Evolutionary conservation across 495 filamentous ascomycete species (phyloP), one percentile per base, ranked within the genome.

Genomic region (Mytilinidion resinicola): DNA sequence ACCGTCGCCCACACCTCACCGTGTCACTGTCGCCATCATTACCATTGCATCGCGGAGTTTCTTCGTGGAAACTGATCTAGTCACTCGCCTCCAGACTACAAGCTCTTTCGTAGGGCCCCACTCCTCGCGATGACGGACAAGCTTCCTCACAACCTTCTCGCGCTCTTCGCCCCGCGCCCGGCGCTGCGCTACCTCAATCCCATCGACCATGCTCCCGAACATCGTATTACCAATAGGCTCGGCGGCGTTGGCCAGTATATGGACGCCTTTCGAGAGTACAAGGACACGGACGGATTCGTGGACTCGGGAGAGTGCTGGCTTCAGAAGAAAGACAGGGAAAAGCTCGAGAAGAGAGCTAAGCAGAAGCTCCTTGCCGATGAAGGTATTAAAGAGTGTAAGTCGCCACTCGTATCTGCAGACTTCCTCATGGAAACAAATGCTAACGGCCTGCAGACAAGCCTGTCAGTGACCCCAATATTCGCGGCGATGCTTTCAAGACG

Each of bases 401-500:
- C 43, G 36, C 19, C 25, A 51, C 21, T 12, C 33, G 4, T n/a
- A 43, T 12, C 14, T 43, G 17, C 9, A 47, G 20, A 10, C 47
- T 34, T 43, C 12, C 9, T 21, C n/a, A 44, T 42, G 25, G 25
- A 59, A 36, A 14, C 41, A 41, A 47, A 50, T 49, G 52, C 56
- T 61, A 56, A 43, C 25, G 8, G 15, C 46, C 21, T 12, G 33
- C 56, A 62, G 66, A 70, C 57, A 67, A 72, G 36, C 70, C 73
- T 9, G 49, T 14, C 3, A 85, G 88, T 20, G 88, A 98, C 66
- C 80, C 86, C 2, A 89, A 95, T 67, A 85, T 93, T 48, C 81
- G 89, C 63, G 95, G 95, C 30, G 92, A 97, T 74, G 85, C 92
- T 1, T 97, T 90, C 82, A 95, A 86, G 71, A 97, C 93, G 35